These are phyloP conservation scores for Aaosphaeria arxii DNA, from an alignment of 2,329 filamentous ascomycete genomes.

Conservation along the genomic window DNA sequence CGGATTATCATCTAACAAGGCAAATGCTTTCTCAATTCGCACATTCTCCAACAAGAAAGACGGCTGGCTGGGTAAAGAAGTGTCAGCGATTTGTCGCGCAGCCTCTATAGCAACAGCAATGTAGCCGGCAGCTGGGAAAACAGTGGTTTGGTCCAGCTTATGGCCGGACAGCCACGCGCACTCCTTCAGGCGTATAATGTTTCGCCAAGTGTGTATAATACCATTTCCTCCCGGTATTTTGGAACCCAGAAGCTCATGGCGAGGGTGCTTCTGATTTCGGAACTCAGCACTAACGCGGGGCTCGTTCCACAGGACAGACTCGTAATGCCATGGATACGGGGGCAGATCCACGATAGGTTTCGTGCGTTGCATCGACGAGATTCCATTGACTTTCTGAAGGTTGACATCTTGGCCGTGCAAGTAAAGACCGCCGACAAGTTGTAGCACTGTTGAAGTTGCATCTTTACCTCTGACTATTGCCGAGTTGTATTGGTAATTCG, in stretches of 20 bases:
- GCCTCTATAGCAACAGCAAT: not conserved
- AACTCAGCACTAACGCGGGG: conserved; percentile 5
- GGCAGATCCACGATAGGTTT: not conserved
- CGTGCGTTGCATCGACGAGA: too few relatives aligned
- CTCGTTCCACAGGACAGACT: conserved; percentile 14
- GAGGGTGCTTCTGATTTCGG: conserved; percentile 1
- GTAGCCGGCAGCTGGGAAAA: not conserved
- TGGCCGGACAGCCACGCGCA: conserved; percentile 12
- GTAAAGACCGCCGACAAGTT: too few relatives aligned
- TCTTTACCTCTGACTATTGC: conserved; percentile 3
- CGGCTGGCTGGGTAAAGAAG: not conserved
- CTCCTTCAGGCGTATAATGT: conserved; percentile 31
- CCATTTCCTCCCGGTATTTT: not conserved
- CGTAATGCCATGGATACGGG: conserved; percentile 13
- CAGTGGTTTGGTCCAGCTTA: not conserved
- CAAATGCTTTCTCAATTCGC: not conserved
- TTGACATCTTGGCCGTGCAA: too few relatives aligned
- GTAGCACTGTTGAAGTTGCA: too few relatives aligned
- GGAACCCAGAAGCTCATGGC: conserved; percentile 13
- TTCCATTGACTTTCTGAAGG: too few relatives aligned
- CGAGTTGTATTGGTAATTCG: conserved; percentile 3
- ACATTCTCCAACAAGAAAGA: not conserved
- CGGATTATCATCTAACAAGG: not conserved
- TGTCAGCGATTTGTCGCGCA: not conserved
- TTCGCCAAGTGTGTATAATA: conserved; percentile 7